Conservation (phyloP, 1,284 basidiomycete genomes). For the Uromyces viciae-fabae region DNA sequence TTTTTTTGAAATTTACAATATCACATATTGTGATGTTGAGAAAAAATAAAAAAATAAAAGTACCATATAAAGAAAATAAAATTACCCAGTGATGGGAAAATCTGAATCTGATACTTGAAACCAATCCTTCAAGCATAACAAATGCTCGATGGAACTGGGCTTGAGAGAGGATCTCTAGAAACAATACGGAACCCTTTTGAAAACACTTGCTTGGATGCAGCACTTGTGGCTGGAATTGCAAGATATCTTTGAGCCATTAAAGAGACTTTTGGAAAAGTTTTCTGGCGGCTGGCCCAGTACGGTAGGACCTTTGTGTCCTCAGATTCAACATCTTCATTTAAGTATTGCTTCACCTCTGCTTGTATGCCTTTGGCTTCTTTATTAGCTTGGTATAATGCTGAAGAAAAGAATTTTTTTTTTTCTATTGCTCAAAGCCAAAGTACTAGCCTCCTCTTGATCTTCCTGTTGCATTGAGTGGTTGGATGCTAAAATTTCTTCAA, state of each 20-base stretch:
- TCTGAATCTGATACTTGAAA: neutral
- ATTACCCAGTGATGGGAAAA: too few species aligned
- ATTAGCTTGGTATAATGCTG: neutral
- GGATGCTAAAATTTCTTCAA: neutral
- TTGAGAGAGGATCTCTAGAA: neutral
- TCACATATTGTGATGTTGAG: neutral
- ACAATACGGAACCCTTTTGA: neutral
- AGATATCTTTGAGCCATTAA: neutral
- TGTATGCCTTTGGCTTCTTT: neutral
- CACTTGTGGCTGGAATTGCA: conserved; percentile 10
- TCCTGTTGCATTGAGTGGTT: too few species aligned
- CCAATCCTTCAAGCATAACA: conserved; percentile 16
- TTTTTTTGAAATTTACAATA: too few species aligned
- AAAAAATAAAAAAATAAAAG: neutral
- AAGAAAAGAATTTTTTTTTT: neutral
- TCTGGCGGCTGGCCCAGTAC: neutral
- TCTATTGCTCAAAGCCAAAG: neutral
- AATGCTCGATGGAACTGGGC: neutral
- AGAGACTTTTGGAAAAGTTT: neutral
- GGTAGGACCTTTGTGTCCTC: neutral
- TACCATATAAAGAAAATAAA: neutral
- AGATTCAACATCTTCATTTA: neutral
- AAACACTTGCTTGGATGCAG: conserved; percentile 2
- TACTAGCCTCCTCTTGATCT: too few species aligned
- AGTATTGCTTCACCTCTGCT: neutral